Evolutionary conservation across 345 rosid genomes (phyloP).

Genomic region (Euphorbia lathyris): DNA sequence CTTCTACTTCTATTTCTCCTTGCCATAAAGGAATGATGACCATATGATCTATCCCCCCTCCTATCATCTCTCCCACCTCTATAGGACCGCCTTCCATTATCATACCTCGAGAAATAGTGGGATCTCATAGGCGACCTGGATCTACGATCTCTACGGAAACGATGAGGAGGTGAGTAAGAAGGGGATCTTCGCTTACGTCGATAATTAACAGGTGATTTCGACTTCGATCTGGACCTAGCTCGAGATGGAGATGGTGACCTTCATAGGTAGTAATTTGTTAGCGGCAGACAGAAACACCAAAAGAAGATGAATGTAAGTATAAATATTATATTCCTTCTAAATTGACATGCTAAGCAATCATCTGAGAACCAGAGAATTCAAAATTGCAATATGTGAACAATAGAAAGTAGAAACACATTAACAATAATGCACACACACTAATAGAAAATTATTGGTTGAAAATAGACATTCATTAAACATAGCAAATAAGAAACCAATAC

Average conservation of each 20-base stretch:
- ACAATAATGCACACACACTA: background rate
- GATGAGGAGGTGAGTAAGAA: slow-evolving; percentile 63
- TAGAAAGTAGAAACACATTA: too few relatives aligned
- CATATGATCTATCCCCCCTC: slow-evolving; percentile 57
- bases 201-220: slow-evolving; percentile 68
- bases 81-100: slow-evolving; percentile 48
- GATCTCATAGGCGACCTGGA: slow-evolving; percentile 70
- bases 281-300: background rate
- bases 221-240: slow-evolving; percentile 70
- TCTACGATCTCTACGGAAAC: slow-evolving; percentile 52
- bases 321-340: background rate
- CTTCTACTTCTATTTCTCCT: slow-evolving; percentile 78
- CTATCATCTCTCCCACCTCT: slow-evolving; percentile 57
- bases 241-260: slow-evolving; percentile 76
- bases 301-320: background rate
- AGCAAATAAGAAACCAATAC: background rate
- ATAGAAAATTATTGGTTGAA: background rate
- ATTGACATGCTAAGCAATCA: background rate
- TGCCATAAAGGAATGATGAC: slow-evolving; percentile 49
- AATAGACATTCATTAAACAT: background rate
- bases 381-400: background rate
- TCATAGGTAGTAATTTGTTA: slow-evolving; percentile 11
- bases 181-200: slow-evolving; percentile 63
- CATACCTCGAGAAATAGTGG: slow-evolving; percentile 53
- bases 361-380: background rate